A percentile compares a stretch with the other conserved stretches of the same genome.
These are phyloP conservation scores for Tolypocladium pustulatum DNA, from an alignment of 2,329 filamentous ascomycete species.

Conservation along the genomic window DNA sequence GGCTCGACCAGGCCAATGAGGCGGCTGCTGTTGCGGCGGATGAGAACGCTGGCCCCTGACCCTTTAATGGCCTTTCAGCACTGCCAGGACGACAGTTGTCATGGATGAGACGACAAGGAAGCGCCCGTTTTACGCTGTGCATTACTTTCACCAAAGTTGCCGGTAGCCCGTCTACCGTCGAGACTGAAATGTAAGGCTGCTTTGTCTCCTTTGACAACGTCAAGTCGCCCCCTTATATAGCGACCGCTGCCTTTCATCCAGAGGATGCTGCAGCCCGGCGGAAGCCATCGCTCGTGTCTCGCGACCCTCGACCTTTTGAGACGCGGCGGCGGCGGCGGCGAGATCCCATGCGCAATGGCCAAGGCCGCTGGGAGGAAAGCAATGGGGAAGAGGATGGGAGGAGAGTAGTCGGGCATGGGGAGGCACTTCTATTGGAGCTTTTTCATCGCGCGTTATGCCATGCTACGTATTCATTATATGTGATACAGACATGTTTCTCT, in stretches of 20 bases:
- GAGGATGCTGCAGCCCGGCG: background rate
- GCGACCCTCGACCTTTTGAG: background rate
- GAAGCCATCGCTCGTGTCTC: background rate
- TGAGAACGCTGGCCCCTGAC: slow-evolving; percentile 4
- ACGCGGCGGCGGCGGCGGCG: background rate
- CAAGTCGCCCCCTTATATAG: background rate
- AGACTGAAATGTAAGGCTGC: background rate
- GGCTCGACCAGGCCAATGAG: slow-evolving; percentile 25
- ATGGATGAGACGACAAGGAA: background rate
- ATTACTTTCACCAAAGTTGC: background rate
- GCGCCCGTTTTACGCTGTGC: background rate
- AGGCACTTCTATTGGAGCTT: background rate
- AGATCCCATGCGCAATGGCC: background rate
- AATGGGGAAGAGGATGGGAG: no score
- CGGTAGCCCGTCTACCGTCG: background rate
- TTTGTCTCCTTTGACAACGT: background rate
- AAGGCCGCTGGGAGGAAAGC: background rate
- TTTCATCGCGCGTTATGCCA: background rate
- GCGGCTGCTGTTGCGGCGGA: slow-evolving; percentile 14
- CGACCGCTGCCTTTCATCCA: background rate
- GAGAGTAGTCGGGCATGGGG: background rate
- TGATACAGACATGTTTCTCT: background rate
- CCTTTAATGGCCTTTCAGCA: background rate
- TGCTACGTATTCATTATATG: background rate
- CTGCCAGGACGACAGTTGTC: background rate